Evolutionary conservation across 306 rosid species (phyloP).

Genomic region (Cucurbita maxima): DNA sequence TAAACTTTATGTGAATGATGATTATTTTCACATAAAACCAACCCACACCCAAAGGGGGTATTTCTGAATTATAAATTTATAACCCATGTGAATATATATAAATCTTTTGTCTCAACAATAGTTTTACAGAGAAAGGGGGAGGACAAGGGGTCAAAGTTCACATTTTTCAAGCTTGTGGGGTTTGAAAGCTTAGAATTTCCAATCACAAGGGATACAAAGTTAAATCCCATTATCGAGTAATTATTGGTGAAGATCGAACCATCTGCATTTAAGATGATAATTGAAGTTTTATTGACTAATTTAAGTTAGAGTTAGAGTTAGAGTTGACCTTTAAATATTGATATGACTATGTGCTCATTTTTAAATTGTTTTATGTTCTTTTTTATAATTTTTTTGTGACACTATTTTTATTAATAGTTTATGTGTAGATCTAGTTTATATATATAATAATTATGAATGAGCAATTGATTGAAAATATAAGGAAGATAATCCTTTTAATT

Average conservation of each 20-base stretch:
- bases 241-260: no score
- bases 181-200: not conserved
- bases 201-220: not conserved
- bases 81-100: not conserved
- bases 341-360: no score
- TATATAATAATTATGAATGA: not conserved
- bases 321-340: no score
- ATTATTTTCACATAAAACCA: not conserved
- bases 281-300: no score
- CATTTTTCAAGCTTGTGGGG: not conserved
- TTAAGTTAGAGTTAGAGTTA: no score
- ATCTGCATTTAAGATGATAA: no score
- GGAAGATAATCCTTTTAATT: not conserved
- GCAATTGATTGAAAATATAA: not conserved
- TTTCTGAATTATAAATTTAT: not conserved
- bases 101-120: not conserved
- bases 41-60: not conserved
- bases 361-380: no score
- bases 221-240: not conserved
- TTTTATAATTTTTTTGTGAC: no score
- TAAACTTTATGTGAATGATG: not conserved
- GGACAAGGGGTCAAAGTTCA: not conserved
- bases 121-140: not conserved
- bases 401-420: no score
- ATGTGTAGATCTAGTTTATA: no score